A percentile compares a stretch with the other conserved stretches of the same genome.
phyloP scores from a whole-genome alignment of 2,329 filamentous ascomycete species.

The Ceratocystis lukuohia region DNA sequence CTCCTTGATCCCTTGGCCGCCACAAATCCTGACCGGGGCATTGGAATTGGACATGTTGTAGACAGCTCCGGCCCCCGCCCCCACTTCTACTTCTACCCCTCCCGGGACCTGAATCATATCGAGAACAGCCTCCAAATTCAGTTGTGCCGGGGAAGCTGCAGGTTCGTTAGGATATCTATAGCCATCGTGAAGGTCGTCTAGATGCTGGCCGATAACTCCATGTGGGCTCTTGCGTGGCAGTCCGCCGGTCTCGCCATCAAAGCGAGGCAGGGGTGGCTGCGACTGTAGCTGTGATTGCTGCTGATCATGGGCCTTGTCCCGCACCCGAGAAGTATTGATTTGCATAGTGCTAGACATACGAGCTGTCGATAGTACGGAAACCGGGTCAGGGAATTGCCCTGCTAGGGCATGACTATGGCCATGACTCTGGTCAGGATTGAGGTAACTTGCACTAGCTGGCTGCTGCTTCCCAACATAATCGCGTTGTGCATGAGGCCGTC shows the following conservation, averaged over 20 bases:
- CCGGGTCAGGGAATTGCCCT: too few species aligned
- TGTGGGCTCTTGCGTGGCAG: neutral
- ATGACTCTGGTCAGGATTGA: too few species aligned
- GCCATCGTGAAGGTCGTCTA: conserved; percentile 1
- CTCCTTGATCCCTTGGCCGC: too few species aligned
- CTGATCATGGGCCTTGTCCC: too few species aligned
- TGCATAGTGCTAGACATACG: too few species aligned
- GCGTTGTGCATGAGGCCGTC: neutral
- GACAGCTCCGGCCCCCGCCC: neutral
- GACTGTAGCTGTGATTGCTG: neutral
- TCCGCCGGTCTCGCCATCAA: neutral
- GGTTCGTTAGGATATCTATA: neutral
- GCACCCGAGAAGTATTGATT: too few species aligned
- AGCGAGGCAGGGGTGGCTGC: neutral
- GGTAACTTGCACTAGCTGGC: too few species aligned
- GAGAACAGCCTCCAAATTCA: neutral
- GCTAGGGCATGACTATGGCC: too few species aligned
- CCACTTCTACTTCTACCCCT: neutral
- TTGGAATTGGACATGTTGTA: too few species aligned
- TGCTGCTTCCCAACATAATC: too few species aligned
- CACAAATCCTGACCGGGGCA: too few species aligned
- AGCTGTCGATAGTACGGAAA: too few species aligned
- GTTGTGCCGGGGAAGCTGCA: neutral
- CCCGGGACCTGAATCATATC: neutral
- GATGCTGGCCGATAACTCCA: conserved; percentile 6